These are phyloP conservation scores for Curvularia spicifera DNA, from an alignment of 2,329 filamentous ascomycete species.

Conservation along the genomic window DNA sequence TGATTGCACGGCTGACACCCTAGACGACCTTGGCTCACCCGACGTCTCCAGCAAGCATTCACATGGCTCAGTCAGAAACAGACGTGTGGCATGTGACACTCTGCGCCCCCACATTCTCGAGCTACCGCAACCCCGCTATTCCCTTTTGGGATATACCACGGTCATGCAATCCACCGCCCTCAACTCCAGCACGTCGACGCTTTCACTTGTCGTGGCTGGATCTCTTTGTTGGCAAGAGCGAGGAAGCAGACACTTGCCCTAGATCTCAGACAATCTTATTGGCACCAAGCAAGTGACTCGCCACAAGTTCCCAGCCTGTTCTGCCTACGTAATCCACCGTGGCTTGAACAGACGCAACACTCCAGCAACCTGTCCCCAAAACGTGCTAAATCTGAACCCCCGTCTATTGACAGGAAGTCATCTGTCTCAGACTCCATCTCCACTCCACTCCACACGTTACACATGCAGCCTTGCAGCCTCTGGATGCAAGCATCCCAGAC, in stretches of 20 bases:
- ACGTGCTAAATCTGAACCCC: not conserved
- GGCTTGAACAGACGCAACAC: not conserved
- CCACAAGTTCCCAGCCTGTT: not conserved
- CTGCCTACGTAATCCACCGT: not conserved
- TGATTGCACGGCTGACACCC: slow-evolving; percentile 31
- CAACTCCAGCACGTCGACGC: not conserved
- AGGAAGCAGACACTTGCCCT: not conserved
- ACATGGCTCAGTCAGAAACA: slow-evolving; percentile 26
- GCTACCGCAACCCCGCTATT: slow-evolving; percentile 11
- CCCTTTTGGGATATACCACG: slow-evolving; percentile 11
- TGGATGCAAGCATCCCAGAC: not conserved
- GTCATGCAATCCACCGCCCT: slow-evolving; percentile 11
- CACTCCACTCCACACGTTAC: not conserved
- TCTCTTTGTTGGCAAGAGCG: too few relatives aligned
- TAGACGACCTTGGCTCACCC: slow-evolving; percentile 23
- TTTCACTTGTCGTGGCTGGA: not conserved
- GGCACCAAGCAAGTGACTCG: not conserved
- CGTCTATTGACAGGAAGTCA: not conserved
- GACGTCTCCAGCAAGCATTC: slow-evolving; percentile 17
- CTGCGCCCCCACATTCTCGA: slow-evolving; percentile 29
- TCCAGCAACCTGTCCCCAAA: not conserved
- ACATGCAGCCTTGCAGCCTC: not conserved
- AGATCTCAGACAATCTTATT: not conserved
- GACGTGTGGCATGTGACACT: slow-evolving; percentile 31
- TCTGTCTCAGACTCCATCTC: not conserved